These are phyloP conservation scores for Omphalea diandra DNA, from an alignment of 441 rosid genomes.

Conservation along the genomic window DNA sequence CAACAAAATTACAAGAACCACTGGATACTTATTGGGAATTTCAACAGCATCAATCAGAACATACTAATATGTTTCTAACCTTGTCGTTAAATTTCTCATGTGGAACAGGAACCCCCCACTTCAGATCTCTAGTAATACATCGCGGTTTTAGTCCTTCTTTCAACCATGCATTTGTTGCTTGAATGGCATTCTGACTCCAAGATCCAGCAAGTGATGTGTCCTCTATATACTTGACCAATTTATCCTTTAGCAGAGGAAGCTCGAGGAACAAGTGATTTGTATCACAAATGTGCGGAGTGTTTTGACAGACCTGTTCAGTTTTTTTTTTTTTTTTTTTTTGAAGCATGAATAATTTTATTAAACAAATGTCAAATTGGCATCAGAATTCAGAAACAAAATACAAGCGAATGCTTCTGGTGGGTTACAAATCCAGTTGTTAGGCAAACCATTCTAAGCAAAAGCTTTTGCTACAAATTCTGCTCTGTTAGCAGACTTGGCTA, in stretches of 20 bases:
- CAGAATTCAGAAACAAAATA: too few relatives aligned
- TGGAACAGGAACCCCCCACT: slow-evolving; percentile 99
- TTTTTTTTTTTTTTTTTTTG: too few relatives aligned
- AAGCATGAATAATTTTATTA: too few relatives aligned
- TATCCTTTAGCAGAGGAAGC: slow-evolving; percentile 79
- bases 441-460: too few relatives aligned
- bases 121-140: slow-evolving; percentile 97
- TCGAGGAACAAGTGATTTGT: slow-evolving; percentile 93
- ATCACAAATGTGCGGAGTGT: slow-evolving; percentile 65
- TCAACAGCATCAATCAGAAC: background rate
- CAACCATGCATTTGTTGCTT: slow-evolving; percentile 87
- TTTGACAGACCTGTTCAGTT: slow-evolving; percentile 59
- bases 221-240: slow-evolving; percentile 62
- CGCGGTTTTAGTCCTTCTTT: slow-evolving; percentile 83
- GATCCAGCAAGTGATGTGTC: slow-evolving; percentile 67
- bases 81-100: slow-evolving; percentile 80
- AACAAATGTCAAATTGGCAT: too few relatives aligned
- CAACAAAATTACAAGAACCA: too few relatives aligned
- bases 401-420: too few relatives aligned
- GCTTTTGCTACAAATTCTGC: too few relatives aligned
- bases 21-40: too few relatives aligned
- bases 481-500: too few relatives aligned
- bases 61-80: slow-evolving; percentile 37
- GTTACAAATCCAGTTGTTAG: too few relatives aligned
- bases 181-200: slow-evolving; percentile 98